These are phyloP conservation scores for Scleroderma citrinum DNA, from an alignment of 768 basidiomycete genomes.

Conservation along the genomic window DNA sequence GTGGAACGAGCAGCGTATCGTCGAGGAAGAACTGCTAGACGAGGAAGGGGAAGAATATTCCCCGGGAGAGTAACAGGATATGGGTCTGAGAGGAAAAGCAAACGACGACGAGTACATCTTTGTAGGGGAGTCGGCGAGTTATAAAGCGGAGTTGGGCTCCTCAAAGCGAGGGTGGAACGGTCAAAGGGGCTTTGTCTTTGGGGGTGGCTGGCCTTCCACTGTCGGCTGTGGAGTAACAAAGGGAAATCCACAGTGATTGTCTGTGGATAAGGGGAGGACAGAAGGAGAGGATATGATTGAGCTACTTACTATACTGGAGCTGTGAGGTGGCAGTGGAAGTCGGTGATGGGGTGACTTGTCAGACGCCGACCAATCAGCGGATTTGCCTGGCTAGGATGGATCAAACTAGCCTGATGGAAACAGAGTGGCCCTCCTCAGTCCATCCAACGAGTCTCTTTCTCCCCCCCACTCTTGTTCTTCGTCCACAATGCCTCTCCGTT, in stretches of 20 bases:
- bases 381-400: conserved; percentile 7
- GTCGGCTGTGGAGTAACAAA: not conserved
- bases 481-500: no score
- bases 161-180: conserved; percentile 21
- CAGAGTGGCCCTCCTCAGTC: not conserved
- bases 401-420: conserved; percentile 10
- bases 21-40: conserved; percentile 9
- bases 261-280: not conserved
- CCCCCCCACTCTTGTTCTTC: no score
- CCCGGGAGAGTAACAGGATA: conserved; percentile 11
- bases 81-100: conserved; percentile 8
- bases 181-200: conserved; percentile 21
- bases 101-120: conserved; percentile 16
- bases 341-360: not conserved
- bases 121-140: conserved; percentile 8
- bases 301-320: not conserved
- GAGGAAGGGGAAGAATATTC: conserved; percentile 3
- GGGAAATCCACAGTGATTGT: not conserved
- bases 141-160: conserved; percentile 1
- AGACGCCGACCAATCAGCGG: conserved; percentile 1
- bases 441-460: no score
- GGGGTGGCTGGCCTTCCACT: conserved; percentile 1
- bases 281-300: not conserved
- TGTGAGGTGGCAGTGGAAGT: conserved; percentile 1
- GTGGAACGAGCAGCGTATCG: conserved; percentile 17